Evolutionary conservation across 495 filamentous ascomycete species (phyloP), one percentile per base, ranked within the genome.

Genomic region (Xylaria bambusicola): DNA sequence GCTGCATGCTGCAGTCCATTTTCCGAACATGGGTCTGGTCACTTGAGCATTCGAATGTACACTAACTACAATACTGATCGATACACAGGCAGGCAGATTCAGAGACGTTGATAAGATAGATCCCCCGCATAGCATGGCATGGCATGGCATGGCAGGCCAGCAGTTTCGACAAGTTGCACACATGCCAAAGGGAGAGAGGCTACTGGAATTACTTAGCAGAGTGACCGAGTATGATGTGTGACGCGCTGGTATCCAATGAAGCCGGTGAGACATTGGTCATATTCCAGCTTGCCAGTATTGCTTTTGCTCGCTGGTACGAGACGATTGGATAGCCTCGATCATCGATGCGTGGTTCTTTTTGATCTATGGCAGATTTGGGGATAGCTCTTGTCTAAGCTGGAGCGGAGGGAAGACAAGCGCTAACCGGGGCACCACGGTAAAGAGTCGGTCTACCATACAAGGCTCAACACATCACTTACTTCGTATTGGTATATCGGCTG

Each of bases 1-100:
- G 57, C 49, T 60, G 57, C 57, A 60, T 60, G 57, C 35, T 60
- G 57, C 49, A 53, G 57, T 60, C 41, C 57, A 38, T 60, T 60
- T 60, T 53, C 57, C 57, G 57, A 60, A 35, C 57, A 60, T 52
- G 57, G 57, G 41, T 60, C 49, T 35, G 48, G 49, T 60, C 57
- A 60, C 40, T 60, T 53, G 57, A 53, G 26, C 46, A 31, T 21
- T 50, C 35, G 12, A 31, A 17, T 27, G 51, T 36, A 41, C 46
- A 49, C 46, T 4, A 44, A 49, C 46, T 4, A 44, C 41, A 10
- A 13, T 26, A 46, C 42, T 8, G 18, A 21, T 13, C 17, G 47
- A 50, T 50, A n/a, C 24, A 13, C 23, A n/a, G 50, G 35, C 20
- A 10, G 29, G 29, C 5, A 33, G 5, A 33, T 33, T 10, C 21